A percentile compares a stretch with the other conserved stretches of the same genome.
phyloP scores from a whole-genome alignment of 257 asterid species.

The Eustoma russellianum region DNA sequence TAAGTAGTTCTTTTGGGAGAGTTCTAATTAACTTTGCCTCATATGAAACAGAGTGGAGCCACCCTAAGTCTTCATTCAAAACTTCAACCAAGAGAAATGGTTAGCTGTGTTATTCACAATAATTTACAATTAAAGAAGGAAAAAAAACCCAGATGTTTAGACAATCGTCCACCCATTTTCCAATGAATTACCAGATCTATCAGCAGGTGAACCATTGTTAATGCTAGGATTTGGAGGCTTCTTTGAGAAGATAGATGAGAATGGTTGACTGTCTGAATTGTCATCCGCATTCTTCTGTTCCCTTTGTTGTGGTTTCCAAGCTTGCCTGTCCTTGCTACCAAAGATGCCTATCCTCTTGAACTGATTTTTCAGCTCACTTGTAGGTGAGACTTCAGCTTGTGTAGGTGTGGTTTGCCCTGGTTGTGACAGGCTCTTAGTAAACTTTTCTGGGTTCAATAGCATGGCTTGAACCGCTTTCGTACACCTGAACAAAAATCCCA shows the following conservation, averaged over 20 bases:
- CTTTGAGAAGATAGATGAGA: slow-evolving; percentile 67
- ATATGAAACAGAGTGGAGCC: background rate
- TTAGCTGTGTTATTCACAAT: slow-evolving; percentile 6
- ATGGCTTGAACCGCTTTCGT: slow-evolving; percentile 83
- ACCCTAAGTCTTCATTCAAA: background rate
- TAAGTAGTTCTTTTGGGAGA: too few species aligned
- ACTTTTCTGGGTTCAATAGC: slow-evolving; percentile 62
- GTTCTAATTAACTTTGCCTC: too few species aligned
- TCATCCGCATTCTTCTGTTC: slow-evolving; percentile 41
- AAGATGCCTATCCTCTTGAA: slow-evolving; percentile 66
- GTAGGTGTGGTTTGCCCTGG: slow-evolving; percentile 39
- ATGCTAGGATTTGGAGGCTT: slow-evolving; percentile 75
- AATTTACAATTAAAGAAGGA: slow-evolving; percentile 30
- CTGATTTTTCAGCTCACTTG: slow-evolving; percentile 56
- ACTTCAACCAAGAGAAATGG: background rate
- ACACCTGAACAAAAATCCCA: slow-evolving; percentile 41
- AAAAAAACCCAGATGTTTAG: slow-evolving; percentile 10
- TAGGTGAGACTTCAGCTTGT: slow-evolving; percentile 50
- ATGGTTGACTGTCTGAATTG: slow-evolving; percentile 41
- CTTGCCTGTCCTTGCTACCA: slow-evolving; percentile 49
- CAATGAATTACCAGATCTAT: slow-evolving; percentile 5
- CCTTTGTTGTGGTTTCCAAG: slow-evolving; percentile 27
- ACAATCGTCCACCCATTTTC: slow-evolving; percentile 49
- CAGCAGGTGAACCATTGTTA: slow-evolving; percentile 49
- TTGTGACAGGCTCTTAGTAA: slow-evolving; percentile 33